These are phyloP conservation scores for Colletotrichum godetiae DNA, from an alignment of 2,329 filamentous ascomycete genomes.

Conservation along the genomic window DNA sequence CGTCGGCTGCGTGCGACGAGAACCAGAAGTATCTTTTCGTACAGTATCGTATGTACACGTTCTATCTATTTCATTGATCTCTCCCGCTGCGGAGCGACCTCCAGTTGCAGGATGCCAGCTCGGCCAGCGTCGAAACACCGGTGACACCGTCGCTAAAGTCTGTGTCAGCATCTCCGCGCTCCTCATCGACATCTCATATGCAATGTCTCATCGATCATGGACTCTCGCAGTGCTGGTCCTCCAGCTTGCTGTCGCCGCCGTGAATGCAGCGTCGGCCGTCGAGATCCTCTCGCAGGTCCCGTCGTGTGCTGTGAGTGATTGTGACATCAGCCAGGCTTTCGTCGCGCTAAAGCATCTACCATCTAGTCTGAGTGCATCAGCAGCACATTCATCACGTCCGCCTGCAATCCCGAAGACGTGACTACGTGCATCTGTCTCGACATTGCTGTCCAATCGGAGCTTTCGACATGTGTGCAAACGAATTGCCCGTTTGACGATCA, in stretches of 20 bases:
- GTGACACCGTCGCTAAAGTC: background rate
- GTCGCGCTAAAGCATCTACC: background rate
- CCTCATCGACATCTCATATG: background rate
- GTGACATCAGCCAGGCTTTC: background rate
- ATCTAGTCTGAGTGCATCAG: background rate
- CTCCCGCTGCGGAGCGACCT: background rate
- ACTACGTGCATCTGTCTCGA: background rate
- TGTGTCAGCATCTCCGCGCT: background rate
- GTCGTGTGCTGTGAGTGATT: background rate
- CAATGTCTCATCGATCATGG: background rate
- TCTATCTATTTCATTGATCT: background rate
- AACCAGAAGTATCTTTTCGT: background rate
- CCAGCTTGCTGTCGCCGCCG: background rate
- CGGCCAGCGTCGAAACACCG: background rate
- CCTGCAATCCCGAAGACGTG: conserved; percentile 1
- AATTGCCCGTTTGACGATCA: conserved; percentile 2
- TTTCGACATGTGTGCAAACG: conserved; percentile 2
- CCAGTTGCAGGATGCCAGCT: background rate
- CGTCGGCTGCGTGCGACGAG: background rate
- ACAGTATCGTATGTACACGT: background rate
- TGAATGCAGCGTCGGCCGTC: background rate
- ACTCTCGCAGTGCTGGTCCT: background rate
- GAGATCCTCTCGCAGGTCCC: background rate
- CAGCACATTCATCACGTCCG: background rate
- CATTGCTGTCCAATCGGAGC: background rate